These are phyloP conservation scores for Hypsizygus marmoreus DNA, from an alignment of 768 basidiomycete species.

Conservation along the genomic window DNA sequence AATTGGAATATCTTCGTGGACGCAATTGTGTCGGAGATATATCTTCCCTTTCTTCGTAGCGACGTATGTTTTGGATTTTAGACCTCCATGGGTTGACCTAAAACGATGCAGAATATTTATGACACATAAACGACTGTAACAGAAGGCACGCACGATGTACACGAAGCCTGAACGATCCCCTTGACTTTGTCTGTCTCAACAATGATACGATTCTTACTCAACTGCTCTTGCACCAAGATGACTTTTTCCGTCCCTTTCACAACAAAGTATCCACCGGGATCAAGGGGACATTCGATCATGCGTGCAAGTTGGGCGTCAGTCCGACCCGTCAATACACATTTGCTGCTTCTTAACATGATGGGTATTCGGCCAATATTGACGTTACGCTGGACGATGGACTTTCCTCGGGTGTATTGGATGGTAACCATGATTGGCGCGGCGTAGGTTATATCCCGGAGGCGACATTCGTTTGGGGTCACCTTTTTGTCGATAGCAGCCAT, in stretches of 20 bases:
- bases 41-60: conserved; percentile 93
- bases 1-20: conserved; percentile 96
- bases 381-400: conserved; percentile 83
- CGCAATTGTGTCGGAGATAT: conserved; percentile 96
- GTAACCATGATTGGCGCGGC: conserved; percentile 91
- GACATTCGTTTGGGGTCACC: conserved; percentile 96
- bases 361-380: conserved; percentile 91
- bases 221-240: conserved; percentile 96
- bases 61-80: conserved; percentile 98
- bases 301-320: conserved; percentile 82
- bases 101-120: conserved; percentile 6
- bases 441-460: conserved; percentile 94
- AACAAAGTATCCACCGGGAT: conserved; percentile 99
- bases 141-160: conserved; percentile 77
- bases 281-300: conserved; percentile 96
- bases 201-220: conserved; percentile 99
- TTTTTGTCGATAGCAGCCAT: conserved; percentile 73
- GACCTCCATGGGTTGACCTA: conserved; percentile 78
- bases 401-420: conserved; percentile 92
- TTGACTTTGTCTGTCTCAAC: conserved; percentile 93
- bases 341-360: conserved; percentile 95
- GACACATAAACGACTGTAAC: conserved; percentile 1
- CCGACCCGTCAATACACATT: conserved; percentile 84
- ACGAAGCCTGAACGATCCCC: conserved; percentile 90
- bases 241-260: conserved; percentile 99